phyloP scores from a whole-genome alignment of 352 stramenopile genomes.

The Globisporangium canariense region DNA sequence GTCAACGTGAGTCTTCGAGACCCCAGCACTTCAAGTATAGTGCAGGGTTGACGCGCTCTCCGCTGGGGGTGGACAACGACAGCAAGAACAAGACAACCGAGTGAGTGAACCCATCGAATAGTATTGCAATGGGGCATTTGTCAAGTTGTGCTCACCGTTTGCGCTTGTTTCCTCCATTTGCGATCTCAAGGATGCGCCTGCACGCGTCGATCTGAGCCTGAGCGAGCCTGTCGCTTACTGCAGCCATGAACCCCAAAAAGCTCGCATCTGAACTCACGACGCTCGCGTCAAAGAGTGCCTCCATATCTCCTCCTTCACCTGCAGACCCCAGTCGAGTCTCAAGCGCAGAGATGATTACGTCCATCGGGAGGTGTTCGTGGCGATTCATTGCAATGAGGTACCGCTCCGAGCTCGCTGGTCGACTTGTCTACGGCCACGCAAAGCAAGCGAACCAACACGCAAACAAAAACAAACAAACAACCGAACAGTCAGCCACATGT shows the following conservation, averaged over 20 bases:
- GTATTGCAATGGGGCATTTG: neutral
- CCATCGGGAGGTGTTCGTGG: slow-evolving; percentile 14
- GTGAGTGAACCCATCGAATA: neutral
- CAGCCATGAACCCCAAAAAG: slow-evolving; percentile 45
- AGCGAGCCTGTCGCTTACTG: slow-evolving; percentile 30
- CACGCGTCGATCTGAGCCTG: slow-evolving; percentile 38
- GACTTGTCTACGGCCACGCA: slow-evolving; percentile 50
- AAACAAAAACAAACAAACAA: neutral
- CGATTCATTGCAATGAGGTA: slow-evolving; percentile 52
- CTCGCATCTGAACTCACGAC: slow-evolving; percentile 18
- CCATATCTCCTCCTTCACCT: neutral
- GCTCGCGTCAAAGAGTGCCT: slow-evolving; percentile 22
- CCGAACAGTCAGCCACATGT: neutral
- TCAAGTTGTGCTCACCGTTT: slow-evolving; percentile 21
- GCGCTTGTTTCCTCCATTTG: slow-evolving; percentile 14
- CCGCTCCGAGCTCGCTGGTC: slow-evolving; percentile 74
- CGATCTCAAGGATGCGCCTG: slow-evolving; percentile 31
- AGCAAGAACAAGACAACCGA: neutral
- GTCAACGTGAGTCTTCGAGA: slow-evolving; percentile 14
- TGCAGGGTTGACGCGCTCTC: slow-evolving; percentile 15
- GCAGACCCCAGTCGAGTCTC: slow-evolving; percentile 21
- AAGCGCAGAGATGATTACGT: slow-evolving; percentile 23
- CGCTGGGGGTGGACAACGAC: neutral
- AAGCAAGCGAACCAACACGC: neutral
- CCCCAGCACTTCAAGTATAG: slow-evolving; percentile 47